phyloP scores from a whole-genome alignment of 768 basidiomycete genomes.

The Amanita muscaria region DNA sequence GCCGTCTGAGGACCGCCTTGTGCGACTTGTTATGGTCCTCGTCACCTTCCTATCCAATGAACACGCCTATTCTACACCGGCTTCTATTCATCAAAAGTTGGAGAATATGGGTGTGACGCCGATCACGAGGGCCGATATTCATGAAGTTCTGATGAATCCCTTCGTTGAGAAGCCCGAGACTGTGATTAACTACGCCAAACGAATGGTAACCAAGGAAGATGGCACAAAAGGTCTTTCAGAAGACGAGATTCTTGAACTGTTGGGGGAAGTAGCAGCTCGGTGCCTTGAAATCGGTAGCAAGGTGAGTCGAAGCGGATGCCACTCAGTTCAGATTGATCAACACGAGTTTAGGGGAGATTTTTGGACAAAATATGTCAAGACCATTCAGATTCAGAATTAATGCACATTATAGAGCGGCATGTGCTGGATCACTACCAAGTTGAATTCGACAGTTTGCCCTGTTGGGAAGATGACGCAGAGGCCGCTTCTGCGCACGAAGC shows the following conservation, averaged over 20 bases:
- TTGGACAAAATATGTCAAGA: conserved; percentile 46
- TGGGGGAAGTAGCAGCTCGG: conserved; percentile 49
- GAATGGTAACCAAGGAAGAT: conserved; percentile 26
- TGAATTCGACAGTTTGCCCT: conserved; percentile 46
- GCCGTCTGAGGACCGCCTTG: conserved; percentile 48
- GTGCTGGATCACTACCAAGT: conserved; percentile 45
- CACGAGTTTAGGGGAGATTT: conserved; percentile 48
- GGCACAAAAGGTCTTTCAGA: conserved; percentile 32
- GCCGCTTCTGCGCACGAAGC: conserved; percentile 39
- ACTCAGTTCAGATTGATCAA: not conserved
- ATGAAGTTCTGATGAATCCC: conserved; percentile 56
- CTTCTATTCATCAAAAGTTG: conserved; percentile 38
- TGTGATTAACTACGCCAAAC: conserved; percentile 41
- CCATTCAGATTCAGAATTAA: conserved; percentile 35
- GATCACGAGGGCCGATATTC: conserved; percentile 48
- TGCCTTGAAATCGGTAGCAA: conserved; percentile 59
- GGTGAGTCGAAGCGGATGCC: conserved; percentile 21
- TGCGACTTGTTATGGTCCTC: conserved; percentile 68
- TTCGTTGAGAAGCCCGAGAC: conserved; percentile 53
- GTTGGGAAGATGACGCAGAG: conserved; percentile 33
- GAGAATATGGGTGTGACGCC: conserved; percentile 48
- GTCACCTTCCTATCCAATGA: conserved; percentile 46
- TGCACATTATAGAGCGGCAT: conserved; percentile 32
- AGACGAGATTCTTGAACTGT: conserved; percentile 35
- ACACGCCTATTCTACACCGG: conserved; percentile 21